Evolutionary conservation across 2,329 filamentous ascomycete species (phyloP).

Genomic region (Colletotrichum noveboracense): DNA sequence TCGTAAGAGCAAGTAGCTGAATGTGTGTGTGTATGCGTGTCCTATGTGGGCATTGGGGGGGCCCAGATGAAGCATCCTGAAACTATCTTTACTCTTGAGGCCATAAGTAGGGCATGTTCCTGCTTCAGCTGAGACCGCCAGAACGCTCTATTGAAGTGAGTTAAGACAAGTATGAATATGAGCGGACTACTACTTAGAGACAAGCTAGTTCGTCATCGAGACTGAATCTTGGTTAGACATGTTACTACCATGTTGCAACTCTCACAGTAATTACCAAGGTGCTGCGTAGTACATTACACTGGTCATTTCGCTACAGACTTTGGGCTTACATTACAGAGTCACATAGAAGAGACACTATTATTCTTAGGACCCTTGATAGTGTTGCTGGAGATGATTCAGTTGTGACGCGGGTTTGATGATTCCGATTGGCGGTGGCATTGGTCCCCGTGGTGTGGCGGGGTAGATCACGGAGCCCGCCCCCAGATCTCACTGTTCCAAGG

Average conservation of each 20-base stretch:
- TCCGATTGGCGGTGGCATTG: neutral
- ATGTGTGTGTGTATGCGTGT: neutral
- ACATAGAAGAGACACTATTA: neutral
- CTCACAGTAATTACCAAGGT: neutral
- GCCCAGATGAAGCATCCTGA: neutral
- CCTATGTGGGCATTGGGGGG: neutral
- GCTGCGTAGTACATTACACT: neutral
- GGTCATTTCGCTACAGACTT: neutral
- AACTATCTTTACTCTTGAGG: neutral
- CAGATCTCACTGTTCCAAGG: neutral
- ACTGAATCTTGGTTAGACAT: neutral
- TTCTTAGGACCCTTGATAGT: neutral
- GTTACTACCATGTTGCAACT: neutral
- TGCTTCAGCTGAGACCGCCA: neutral
- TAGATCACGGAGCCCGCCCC: neutral
- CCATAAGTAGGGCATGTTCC: neutral
- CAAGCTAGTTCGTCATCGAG: neutral
- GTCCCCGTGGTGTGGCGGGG: neutral
- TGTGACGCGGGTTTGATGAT: neutral
- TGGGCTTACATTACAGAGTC: neutral
- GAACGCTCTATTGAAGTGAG: neutral
- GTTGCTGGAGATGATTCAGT: neutral
- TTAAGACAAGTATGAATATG: neutral
- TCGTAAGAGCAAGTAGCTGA: neutral
- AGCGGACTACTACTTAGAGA: neutral